phyloP scores from a whole-genome alignment of 129 eudicot genomes.

The Saussurea involucrata region DNA sequence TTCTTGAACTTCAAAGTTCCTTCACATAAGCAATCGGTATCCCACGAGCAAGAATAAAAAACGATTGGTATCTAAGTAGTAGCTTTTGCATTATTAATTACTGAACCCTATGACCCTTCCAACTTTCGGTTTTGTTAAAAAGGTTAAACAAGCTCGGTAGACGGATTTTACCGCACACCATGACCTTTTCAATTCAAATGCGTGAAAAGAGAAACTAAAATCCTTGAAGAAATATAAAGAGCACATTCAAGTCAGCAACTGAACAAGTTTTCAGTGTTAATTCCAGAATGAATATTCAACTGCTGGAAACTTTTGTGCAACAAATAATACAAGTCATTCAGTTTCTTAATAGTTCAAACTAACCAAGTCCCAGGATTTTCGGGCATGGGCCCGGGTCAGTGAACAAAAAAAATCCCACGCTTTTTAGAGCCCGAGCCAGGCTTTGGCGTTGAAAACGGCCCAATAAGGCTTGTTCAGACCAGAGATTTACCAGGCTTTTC shows the following conservation, averaged over 20 bases:
- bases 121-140: too few relatives aligned
- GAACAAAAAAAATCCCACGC: too few relatives aligned
- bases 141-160: neutral
- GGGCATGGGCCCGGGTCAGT: too few relatives aligned
- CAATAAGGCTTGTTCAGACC: too few relatives aligned
- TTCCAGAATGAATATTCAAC: neutral
- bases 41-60: neutral
- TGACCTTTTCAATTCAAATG: neutral
- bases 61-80: neutral
- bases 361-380: too few relatives aligned
- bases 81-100: neutral
- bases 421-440: too few relatives aligned
- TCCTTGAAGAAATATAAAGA: neutral
- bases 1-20: neutral
- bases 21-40: neutral
- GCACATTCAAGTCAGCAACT: neutral
- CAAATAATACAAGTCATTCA: neutral
- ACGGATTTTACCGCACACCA: neutral
- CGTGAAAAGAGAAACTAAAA: neutral
- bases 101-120: neutral
- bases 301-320: neutral
- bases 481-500: too few relatives aligned
- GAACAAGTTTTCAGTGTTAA: neutral
- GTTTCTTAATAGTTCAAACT: neutral
- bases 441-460: too few relatives aligned